A percentile compares a stretch with the other conserved stretches of the same genome.
Evolutionary conservation across 2,329 filamentous ascomycete genomes (phyloP).

Genomic region (Aspergillus flavus): DNA sequence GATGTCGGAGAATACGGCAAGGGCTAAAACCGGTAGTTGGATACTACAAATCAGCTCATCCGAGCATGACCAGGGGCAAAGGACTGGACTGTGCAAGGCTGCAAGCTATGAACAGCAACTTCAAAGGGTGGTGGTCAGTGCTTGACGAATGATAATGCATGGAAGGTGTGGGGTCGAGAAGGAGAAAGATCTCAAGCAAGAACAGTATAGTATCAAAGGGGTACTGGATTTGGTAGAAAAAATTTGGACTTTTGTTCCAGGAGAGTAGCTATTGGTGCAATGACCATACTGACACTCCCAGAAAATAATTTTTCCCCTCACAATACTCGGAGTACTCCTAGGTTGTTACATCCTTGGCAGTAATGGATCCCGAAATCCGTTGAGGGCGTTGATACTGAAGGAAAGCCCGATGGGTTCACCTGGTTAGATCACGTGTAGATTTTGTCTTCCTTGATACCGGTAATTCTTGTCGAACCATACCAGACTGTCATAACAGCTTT

Average conservation of each 20-base stretch:
- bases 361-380: neutral
- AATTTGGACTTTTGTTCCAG: neutral
- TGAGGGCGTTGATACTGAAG: neutral
- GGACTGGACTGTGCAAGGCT: neutral
- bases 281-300: too few species aligned
- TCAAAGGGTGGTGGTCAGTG: constrained; percentile 5
- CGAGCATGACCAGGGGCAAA: constrained; percentile 4
- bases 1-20: constrained; percentile 18
- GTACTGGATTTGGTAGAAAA: neutral
- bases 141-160: constrained; percentile 15
- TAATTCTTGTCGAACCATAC: neutral
- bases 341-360: neutral
- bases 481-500: neutral
- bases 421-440: neutral
- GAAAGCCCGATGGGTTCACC: neutral
- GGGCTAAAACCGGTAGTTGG: constrained; percentile 21
- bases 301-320: neutral
- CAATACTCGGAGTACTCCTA: too few species aligned
- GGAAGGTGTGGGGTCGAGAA: constrained; percentile 4
- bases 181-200: constrained; percentile 1
- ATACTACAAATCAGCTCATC: constrained; percentile 14
- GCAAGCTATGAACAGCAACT: constrained; percentile 3
- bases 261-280: neutral
- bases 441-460: neutral
- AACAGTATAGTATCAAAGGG: neutral